Evolutionary conservation across 495 filamentous ascomycete genomes (phyloP).

Genomic region (Chaetomidium leptoderma): DNA sequence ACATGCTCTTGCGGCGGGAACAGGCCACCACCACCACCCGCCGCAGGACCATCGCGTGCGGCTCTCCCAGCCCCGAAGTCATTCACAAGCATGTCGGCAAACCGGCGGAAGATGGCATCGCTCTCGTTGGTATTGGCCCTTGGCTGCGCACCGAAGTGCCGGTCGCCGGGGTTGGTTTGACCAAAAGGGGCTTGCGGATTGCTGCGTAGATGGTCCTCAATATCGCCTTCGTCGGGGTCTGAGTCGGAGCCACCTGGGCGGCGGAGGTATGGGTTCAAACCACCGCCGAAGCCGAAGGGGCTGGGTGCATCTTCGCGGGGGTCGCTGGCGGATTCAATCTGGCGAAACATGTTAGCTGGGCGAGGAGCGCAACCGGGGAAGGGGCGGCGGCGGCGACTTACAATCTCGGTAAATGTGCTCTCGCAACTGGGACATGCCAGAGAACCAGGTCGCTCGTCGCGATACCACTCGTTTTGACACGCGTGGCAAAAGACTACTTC

Average conservation of each 20-base stretch:
- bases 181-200: neutral
- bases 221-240: conserved; percentile 46
- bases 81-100: conserved; percentile 39
- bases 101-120: conserved; percentile 41
- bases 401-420: conserved; percentile 81
- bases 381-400: conserved; percentile 36
- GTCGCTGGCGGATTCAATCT: conserved; percentile 42
- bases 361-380: neutral
- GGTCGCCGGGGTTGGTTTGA: neutral
- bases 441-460: conserved; percentile 54
- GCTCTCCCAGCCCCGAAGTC: conserved; percentile 23
- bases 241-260: conserved; percentile 41
- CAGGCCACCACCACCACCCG: neutral
- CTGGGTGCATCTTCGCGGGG: conserved; percentile 35
- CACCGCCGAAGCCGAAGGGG: conserved; percentile 22
- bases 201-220: conserved; percentile 43
- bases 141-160: no score
- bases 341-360: conserved; percentile 20
- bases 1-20: conserved; percentile 2
- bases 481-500: conserved; percentile 79
- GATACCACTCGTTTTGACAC: conserved; percentile 75
- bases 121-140: conserved; percentile 23
- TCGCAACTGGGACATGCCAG: conserved; percentile 72
- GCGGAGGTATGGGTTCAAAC: conserved; percentile 31
- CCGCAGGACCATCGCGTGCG: neutral